Conservation (phyloP, 345 rosid genomes). For the Populus tremula region DNA sequence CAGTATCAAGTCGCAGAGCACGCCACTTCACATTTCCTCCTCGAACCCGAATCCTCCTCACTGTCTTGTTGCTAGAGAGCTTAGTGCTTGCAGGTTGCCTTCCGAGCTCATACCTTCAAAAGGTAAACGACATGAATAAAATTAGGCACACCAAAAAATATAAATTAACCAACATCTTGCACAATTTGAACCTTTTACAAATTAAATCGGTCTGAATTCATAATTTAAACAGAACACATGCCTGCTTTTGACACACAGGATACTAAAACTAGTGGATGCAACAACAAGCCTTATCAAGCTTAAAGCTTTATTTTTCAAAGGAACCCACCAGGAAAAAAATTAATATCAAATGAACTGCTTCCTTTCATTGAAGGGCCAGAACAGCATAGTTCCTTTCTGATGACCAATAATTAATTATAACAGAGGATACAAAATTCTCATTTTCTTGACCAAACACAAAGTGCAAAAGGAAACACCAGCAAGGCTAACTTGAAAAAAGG, state of each 20-base stretch:
- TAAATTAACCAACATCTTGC: background rate
- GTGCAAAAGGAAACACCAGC: too few relatives aligned
- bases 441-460: too few relatives aligned
- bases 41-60: constrained; percentile 30
- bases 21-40: constrained; percentile 37
- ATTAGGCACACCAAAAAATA: background rate
- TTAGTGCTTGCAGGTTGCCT: constrained; percentile 32
- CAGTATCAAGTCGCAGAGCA: constrained; percentile 34
- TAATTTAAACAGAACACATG: background rate
- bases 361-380: background rate
- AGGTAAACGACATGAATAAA: background rate
- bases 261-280: too few relatives aligned
- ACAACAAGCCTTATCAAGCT: too few relatives aligned
- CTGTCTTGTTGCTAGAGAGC: constrained; percentile 33
- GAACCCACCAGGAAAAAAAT: background rate
- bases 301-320: background rate
- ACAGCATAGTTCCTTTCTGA: background rate
- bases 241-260: background rate
- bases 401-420: background rate
- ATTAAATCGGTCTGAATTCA: background rate
- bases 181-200: too few relatives aligned
- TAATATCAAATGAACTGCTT: background rate
- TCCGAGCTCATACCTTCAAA: constrained; percentile 29
- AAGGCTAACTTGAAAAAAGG: too few relatives aligned
- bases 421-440: background rate